These are phyloP conservation scores for Pleurotus sapidus DNA, from an alignment of 768 basidiomycete species.

Conservation along the genomic window DNA sequence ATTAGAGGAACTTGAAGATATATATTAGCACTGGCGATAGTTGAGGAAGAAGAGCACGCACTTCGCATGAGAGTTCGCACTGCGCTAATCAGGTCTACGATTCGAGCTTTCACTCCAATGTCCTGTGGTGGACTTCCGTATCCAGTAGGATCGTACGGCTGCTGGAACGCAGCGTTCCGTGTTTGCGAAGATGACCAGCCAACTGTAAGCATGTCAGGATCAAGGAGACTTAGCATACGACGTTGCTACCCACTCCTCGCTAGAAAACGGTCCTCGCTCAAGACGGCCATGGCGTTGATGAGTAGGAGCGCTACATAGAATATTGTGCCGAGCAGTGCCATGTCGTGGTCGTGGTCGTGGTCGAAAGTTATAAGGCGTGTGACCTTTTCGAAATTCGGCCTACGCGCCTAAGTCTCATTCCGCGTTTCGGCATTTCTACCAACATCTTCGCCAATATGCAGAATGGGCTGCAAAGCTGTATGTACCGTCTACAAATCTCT, in stretches of 20 bases:
- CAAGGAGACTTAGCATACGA: background rate
- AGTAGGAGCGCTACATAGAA: constrained; percentile 86
- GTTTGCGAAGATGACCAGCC: constrained; percentile 81
- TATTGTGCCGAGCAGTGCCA: constrained; percentile 67
- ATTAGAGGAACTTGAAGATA: constrained; percentile 81
- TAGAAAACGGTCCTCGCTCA: constrained; percentile 96
- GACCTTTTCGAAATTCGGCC: constrained; percentile 1
- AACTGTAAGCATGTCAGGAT: constrained; percentile 47
- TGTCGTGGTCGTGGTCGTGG: constrained; percentile 16
- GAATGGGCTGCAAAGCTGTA: constrained; percentile 19
- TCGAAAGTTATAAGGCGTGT: constrained; percentile 5
- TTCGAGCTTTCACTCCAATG: constrained; percentile 74
- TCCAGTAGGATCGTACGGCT: constrained; percentile 64
- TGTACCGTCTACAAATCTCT: constrained; percentile 1
- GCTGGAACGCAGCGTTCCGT: constrained; percentile 59
- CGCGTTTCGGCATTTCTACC: background rate
- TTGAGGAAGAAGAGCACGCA: constrained; percentile 42
- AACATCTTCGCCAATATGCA: constrained; percentile 12
- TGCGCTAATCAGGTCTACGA: constrained; percentile 92
- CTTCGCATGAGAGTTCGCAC: constrained; percentile 97
- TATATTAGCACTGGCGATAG: background rate
- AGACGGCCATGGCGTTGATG: constrained; percentile 91
- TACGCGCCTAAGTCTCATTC: background rate
- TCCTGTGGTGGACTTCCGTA: constrained; percentile 56
- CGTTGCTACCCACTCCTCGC: constrained; percentile 67